These are phyloP conservation scores for Podila verticillata DNA, from an alignment of 192 early-diverging fungal genomes.

Conservation along the genomic window DNA sequence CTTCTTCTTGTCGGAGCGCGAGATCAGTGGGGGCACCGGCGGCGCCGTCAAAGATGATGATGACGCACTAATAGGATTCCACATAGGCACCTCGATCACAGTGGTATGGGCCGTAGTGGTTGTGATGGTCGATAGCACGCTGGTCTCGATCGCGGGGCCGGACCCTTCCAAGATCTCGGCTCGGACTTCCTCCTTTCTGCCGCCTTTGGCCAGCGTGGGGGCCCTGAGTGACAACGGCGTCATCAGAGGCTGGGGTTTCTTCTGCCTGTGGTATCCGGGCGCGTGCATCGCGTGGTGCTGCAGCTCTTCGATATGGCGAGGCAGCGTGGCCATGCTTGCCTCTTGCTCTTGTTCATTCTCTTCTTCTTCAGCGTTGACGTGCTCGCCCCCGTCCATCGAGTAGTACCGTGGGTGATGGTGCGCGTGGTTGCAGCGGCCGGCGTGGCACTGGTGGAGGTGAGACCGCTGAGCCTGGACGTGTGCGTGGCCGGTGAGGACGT, in stretches of 20 bases:
- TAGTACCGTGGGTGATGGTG: neutral
- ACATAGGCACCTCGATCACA: neutral
- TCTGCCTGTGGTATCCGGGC: neutral
- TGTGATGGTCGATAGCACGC: neutral
- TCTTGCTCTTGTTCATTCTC: neutral
- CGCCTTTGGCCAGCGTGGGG: too few species aligned
- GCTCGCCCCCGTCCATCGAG: neutral
- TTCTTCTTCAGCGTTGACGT: neutral
- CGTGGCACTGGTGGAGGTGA: neutral
- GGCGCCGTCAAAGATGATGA: too few species aligned
- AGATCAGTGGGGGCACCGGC: too few species aligned
- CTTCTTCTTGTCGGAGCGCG: too few species aligned
- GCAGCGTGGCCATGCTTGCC: neutral
- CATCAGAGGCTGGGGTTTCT: too few species aligned
- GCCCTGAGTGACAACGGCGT: too few species aligned
- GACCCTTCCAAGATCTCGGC: constrained; percentile 1
- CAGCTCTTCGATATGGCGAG: neutral
- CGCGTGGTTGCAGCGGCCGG: neutral
- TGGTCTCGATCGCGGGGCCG: neutral
- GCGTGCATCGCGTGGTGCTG: neutral
- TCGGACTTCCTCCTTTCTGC: neutral
- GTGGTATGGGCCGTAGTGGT: neutral
- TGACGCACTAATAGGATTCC: neutral
- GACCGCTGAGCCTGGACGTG: neutral
- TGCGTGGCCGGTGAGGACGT: neutral